These are phyloP conservation scores for Ailanthus altissimus DNA, from an alignment of 345 rosid species.

Conservation along the genomic window DNA sequence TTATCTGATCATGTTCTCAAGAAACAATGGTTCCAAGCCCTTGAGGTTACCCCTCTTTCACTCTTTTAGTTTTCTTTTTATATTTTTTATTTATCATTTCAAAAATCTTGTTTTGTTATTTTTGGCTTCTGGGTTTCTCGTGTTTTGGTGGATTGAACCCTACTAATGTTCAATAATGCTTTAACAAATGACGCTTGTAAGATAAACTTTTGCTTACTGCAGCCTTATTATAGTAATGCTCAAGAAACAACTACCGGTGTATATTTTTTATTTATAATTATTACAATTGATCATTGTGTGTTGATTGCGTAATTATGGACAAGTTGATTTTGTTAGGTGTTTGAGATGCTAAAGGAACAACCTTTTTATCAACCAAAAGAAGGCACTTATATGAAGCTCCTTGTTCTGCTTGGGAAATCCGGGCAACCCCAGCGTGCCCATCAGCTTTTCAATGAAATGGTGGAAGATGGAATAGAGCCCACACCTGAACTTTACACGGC, in stretches of 20 bases:
- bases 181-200: not conserved
- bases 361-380: slow-evolving; percentile 77
- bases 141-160: too few relatives aligned
- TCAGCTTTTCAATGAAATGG: slow-evolving; percentile 75
- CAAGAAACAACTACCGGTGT: slow-evolving; percentile 5
- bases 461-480: slow-evolving; percentile 74
- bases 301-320: not conserved
- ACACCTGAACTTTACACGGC: slow-evolving; percentile 80
- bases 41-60: slow-evolving; percentile 46
- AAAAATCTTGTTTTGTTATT: not conserved
- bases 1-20: slow-evolving; percentile 70
- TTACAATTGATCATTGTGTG: not conserved
- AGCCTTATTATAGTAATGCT: too few relatives aligned
- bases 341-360: slow-evolving; percentile 68
- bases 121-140: not conserved
- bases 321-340: slow-evolving; percentile 45
- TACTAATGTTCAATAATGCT: not conserved
- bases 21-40: slow-evolving; percentile 82
- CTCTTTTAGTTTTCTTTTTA: too few relatives aligned
- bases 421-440: slow-evolving; percentile 68
- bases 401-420: slow-evolving; percentile 68
- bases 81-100: not conserved
- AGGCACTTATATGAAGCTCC: slow-evolving; percentile 81
- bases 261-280: not conserved
- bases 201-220: not conserved